phyloP scores from a whole-genome alignment of 805 yeast species.

The Zygosaccharomyces siamensis region DNA sequence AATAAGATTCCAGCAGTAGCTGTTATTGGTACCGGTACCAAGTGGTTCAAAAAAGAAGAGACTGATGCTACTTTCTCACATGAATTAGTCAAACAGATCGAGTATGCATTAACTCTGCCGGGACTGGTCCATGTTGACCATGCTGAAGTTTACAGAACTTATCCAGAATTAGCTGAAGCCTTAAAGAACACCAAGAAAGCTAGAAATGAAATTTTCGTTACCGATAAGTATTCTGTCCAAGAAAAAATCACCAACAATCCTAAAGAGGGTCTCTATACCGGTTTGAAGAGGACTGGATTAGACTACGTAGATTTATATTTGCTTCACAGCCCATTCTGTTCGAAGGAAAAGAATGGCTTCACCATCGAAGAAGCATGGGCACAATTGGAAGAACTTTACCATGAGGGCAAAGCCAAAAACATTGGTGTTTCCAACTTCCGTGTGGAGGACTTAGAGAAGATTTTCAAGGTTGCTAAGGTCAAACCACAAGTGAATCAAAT shows the following conservation, averaged over 20 bases:
- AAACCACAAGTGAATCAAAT: constrained; percentile 59
- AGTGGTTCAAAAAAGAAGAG: constrained; percentile 42
- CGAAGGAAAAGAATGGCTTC: constrained; percentile 36
- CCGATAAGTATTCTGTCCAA: constrained; percentile 45
- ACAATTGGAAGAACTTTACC: constrained; percentile 43
- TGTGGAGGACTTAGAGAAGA: constrained; percentile 41
- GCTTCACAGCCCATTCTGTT: constrained; percentile 43
- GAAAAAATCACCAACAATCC: constrained; percentile 35
- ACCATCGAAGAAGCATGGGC: constrained; percentile 49
- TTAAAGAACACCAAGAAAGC: constrained; percentile 38
- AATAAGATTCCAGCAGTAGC: constrained; percentile 46
- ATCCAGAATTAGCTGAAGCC: constrained; percentile 50
- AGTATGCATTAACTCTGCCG: constrained; percentile 35
- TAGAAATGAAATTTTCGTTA: constrained; percentile 49
- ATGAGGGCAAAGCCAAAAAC: constrained; percentile 50
- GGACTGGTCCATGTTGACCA: constrained; percentile 56
- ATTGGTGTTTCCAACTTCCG: constrained; percentile 62
- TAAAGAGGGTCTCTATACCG: constrained; percentile 37
- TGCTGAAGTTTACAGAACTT: constrained; percentile 54
- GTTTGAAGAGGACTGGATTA: constrained; percentile 38
- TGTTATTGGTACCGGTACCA: constrained; percentile 55
- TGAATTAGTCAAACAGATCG: constrained; percentile 33
- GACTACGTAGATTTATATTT: constrained; percentile 51
- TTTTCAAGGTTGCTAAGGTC: constrained; percentile 38
- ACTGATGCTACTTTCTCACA: constrained; percentile 27